These are phyloP conservation scores for Marvania coccoides DNA, from an alignment of 139 green algal species.

Conservation along the genomic window DNA sequence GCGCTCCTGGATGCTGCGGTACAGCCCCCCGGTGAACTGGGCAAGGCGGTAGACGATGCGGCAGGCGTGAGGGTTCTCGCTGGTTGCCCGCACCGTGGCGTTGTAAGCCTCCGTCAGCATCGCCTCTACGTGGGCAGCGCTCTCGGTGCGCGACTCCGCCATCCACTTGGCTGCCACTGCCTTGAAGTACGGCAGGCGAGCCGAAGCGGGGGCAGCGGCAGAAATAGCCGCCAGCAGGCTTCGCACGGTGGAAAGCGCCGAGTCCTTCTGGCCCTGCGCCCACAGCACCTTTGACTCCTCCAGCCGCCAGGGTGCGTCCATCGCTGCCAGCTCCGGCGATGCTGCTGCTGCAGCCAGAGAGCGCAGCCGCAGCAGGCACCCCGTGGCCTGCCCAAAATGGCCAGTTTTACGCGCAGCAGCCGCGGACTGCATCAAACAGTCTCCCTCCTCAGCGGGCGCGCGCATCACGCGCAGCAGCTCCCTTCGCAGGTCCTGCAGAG, in stretches of 20 bases:
- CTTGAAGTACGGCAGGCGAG: conserved; percentile 37
- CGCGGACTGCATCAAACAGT: conserved; percentile 24
- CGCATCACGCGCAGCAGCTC: conserved; percentile 26
- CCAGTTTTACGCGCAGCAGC: conserved; percentile 40
- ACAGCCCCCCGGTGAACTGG: conserved; percentile 65
- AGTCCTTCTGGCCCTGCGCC: conserved; percentile 39
- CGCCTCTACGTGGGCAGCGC: conserved; percentile 21
- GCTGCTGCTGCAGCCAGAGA: conserved; percentile 3
- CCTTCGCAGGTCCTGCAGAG: conserved; percentile 39
- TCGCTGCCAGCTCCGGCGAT: not conserved
- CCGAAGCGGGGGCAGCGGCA: not conserved
- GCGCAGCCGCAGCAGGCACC: conserved; percentile 21
- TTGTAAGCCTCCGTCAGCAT: conserved; percentile 10
- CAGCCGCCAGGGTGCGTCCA: conserved; percentile 34
- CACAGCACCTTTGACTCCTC: conserved; percentile 79
- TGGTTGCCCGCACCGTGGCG: not conserved
- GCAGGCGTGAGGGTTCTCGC: too few species aligned
- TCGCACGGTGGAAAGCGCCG: conserved; percentile 32
- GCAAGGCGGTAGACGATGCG: conserved; percentile 64
- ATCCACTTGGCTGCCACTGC: conserved; percentile 67
- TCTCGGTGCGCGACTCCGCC: conserved; percentile 35
- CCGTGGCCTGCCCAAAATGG: conserved; percentile 21
- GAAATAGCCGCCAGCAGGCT: conserved; percentile 13
- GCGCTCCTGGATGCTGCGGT: conserved; percentile 28
- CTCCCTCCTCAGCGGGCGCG: not conserved